Evolutionary conservation across 2,329 filamentous ascomycete genomes (phyloP).

Genomic region (Fusarium musae): DNA sequence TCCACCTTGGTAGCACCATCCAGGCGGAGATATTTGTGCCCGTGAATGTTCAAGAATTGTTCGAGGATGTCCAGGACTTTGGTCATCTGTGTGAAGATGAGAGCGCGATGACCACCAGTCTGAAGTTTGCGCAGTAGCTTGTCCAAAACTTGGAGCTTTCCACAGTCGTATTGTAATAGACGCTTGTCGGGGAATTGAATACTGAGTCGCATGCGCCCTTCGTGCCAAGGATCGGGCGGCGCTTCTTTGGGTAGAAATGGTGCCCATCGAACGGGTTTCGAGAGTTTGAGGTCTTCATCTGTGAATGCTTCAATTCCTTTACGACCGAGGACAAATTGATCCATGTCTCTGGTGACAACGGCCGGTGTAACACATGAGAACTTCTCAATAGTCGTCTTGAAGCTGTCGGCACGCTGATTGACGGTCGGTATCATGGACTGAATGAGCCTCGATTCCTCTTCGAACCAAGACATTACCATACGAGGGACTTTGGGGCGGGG

Average conservation of each 20-base stretch:
- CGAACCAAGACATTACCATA: constrained; percentile 78
- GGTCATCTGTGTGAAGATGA: constrained; percentile 99
- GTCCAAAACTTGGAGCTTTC: constrained; percentile 92
- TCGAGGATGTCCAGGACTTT: constrained; percentile 98
- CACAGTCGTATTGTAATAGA: constrained; percentile 96
- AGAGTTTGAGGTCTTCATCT: constrained; percentile 66
- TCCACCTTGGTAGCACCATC: constrained; percentile 98
- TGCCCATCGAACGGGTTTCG: constrained; percentile 65
- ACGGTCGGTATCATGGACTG: constrained; percentile 78
- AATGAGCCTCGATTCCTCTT: constrained; percentile 73
- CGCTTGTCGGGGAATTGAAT: constrained; percentile 98
- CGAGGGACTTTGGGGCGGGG: constrained; percentile 69
- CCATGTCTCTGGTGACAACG: constrained; percentile 83
- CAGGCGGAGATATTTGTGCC: constrained; percentile 93
- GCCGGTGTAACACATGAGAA: constrained; percentile 94
- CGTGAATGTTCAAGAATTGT: constrained; percentile 97
- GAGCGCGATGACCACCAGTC: constrained; percentile 87
- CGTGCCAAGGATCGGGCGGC: constrained; percentile 85
- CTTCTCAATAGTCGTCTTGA: constrained; percentile 82
- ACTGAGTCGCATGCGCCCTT: constrained; percentile 88
- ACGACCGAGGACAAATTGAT: constrained; percentile 72
- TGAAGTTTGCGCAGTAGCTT: constrained; percentile 87
- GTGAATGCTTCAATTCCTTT: constrained; percentile 67
- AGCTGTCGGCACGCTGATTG: constrained; percentile 74
- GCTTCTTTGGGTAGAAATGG: constrained; percentile 67